phyloP scores from a whole-genome alignment of 148 eudicot genomes.

The Polygonum aviculare region DNA sequence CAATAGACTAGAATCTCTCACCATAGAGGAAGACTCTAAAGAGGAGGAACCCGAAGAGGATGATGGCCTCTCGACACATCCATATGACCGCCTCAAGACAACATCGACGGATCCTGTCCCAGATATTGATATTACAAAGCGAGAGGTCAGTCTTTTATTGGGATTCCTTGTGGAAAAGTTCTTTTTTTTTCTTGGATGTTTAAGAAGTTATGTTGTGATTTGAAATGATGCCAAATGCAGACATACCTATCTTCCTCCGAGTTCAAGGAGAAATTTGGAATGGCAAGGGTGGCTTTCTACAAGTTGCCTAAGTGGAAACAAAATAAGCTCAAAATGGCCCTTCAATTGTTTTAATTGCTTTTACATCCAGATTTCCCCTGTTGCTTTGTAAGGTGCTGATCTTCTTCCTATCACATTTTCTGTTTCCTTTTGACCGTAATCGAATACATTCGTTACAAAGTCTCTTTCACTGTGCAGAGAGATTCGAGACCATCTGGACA shows the following conservation, averaged over 20 bases:
- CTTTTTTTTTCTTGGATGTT: not conserved
- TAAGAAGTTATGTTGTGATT: not conserved
- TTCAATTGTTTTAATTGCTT: conserved; percentile 57
- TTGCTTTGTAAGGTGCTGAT: not conserved
- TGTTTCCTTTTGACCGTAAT: not conserved
- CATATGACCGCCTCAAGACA: conserved; percentile 72
- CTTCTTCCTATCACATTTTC: not conserved
- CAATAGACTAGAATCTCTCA: conserved; percentile 39
- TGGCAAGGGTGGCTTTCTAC: conserved; percentile 71
- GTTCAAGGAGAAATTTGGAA: conserved; percentile 87
- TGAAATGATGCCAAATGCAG: conserved; percentile 26
- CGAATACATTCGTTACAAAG: not conserved
- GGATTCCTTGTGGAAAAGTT: not conserved
- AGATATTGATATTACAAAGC: conserved; percentile 81
- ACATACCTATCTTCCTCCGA: conserved; percentile 77
- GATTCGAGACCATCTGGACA: conserved; percentile 27
- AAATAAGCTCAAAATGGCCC: conserved; percentile 86
- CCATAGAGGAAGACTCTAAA: conserved; percentile 63
- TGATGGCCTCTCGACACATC: conserved; percentile 67
- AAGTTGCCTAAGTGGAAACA: conserved; percentile 97
- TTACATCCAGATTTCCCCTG: conserved; percentile 2
- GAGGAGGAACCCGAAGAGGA: conserved; percentile 90
- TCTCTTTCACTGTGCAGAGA: conserved; percentile 19
- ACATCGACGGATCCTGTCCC: conserved; percentile 55
- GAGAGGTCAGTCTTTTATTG: conserved; percentile 51